Evolutionary conservation across 371 early-diverging fungal species (phyloP).

Genomic region (Mortierella sp.): DNA sequence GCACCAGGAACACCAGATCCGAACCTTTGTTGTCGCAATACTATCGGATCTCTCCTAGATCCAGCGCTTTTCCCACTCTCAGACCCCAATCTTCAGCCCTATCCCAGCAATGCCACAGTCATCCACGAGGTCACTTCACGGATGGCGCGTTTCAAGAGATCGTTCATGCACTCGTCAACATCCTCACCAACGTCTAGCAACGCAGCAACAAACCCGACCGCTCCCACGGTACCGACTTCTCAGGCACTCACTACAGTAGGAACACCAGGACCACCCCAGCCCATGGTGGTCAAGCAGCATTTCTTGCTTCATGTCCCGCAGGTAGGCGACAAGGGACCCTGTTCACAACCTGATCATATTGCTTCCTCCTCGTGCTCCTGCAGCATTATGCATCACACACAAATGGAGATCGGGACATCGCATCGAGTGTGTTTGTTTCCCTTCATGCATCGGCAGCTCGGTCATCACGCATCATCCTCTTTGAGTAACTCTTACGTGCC

Average conservation of each 20-base stretch:
- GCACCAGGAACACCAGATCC: not conserved
- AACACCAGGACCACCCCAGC: slow-evolving; percentile 9
- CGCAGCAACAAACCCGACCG: not conserved
- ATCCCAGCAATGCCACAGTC: slow-evolving; percentile 18
- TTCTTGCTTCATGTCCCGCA: slow-evolving; percentile 48
- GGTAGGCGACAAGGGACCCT: slow-evolving; percentile 28
- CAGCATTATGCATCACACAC: too few relatives aligned
- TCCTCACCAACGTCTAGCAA: slow-evolving; percentile 8
- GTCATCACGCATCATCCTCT: not conserved
- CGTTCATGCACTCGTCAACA: slow-evolving; percentile 18
- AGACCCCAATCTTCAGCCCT: slow-evolving; percentile 21
- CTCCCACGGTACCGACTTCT: not conserved
- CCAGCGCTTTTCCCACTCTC: slow-evolving; percentile 28
- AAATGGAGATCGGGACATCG: too few relatives aligned
- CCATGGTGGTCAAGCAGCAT: slow-evolving; percentile 29
- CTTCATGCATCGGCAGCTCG: not conserved
- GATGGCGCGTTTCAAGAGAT: slow-evolving; percentile 38
- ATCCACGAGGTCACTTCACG: slow-evolving; percentile 46
- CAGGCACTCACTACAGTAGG: slow-evolving; percentile 2
- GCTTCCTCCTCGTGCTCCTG: too few relatives aligned
- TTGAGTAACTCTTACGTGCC: not conserved
- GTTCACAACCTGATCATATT: too few relatives aligned
- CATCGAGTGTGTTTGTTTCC: not conserved
- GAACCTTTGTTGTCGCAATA: not conserved
- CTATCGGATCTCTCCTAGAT: slow-evolving; percentile 24